These are phyloP conservation scores for Rhytidiadelphus loreus DNA, from an alignment of 225 moss, liverwort and hornwort genomes.

Conservation along the genomic window DNA sequence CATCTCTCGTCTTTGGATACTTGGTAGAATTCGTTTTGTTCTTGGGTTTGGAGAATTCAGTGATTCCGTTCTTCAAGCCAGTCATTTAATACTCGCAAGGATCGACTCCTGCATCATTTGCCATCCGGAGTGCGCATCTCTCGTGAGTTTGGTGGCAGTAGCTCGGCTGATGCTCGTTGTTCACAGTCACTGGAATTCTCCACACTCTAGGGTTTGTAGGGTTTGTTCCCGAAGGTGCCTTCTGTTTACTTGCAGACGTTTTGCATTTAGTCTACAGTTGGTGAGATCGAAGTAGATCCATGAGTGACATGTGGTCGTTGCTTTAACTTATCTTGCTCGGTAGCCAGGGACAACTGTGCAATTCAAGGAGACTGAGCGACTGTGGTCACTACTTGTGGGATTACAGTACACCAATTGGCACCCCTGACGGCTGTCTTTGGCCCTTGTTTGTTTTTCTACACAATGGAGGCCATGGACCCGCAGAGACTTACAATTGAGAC, in stretches of 20 bases:
- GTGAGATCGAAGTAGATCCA: too few relatives aligned
- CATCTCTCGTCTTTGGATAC: too few relatives aligned
- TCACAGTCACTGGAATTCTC: neutral
- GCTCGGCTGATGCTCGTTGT: neutral
- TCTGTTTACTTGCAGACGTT: neutral
- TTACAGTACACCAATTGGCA: neutral
- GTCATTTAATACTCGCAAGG: too few relatives aligned
- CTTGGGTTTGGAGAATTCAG: too few relatives aligned
- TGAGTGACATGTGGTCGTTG: neutral
- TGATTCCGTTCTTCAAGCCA: too few relatives aligned
- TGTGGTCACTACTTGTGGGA: neutral
- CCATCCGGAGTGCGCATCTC: too few relatives aligned
- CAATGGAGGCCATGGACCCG: neutral
- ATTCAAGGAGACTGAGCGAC: neutral
- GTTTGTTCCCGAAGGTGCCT: neutral
- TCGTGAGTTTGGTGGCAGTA: neutral
- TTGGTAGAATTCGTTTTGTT: too few relatives aligned
- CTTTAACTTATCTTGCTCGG: neutral
- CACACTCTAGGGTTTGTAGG: neutral
- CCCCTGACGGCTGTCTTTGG: too few relatives aligned
- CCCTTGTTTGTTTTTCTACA: too few relatives aligned
- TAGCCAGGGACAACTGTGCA: neutral
- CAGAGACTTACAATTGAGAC: neutral
- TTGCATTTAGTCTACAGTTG: neutral
- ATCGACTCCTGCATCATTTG: too few relatives aligned